These are phyloP conservation scores for Porodaedalea pini DNA, from an alignment of 1,284 basidiomycete genomes.

Conservation along the genomic window DNA sequence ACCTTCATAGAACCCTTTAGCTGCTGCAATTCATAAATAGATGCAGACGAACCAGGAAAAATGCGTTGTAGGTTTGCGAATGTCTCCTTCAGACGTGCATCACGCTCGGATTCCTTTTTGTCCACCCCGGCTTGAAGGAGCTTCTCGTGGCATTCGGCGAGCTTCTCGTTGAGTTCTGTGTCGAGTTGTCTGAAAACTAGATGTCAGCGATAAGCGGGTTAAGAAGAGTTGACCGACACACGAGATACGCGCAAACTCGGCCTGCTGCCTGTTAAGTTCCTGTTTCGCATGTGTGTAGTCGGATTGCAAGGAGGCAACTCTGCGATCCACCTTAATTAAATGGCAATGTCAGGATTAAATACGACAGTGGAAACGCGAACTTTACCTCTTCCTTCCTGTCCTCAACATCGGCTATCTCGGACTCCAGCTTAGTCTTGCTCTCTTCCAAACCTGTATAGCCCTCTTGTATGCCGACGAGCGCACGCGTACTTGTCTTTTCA, in stretches of 20 bases:
- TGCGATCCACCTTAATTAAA: slow-evolving; percentile 12
- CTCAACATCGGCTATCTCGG: slow-evolving; percentile 55
- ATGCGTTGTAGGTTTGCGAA: slow-evolving; percentile 80
- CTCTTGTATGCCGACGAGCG: slow-evolving; percentile 62
- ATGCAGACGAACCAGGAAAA: slow-evolving; percentile 64
- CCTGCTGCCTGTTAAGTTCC: slow-evolving; percentile 72
- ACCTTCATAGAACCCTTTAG: slow-evolving; percentile 40
- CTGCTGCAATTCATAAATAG: background rate
- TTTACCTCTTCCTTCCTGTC: slow-evolving; percentile 60
- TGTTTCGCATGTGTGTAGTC: slow-evolving; percentile 60
- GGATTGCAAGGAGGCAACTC: slow-evolving; percentile 37
- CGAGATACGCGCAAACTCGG: slow-evolving; percentile 71
- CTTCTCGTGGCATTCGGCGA: slow-evolving; percentile 79
- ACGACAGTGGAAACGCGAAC: background rate
- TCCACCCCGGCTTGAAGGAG: slow-evolving; percentile 87
- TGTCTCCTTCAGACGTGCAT: slow-evolving; percentile 82
- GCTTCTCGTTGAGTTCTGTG: slow-evolving; percentile 87
- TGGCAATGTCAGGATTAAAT: slow-evolving; percentile 8
- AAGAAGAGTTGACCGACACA: slow-evolving; percentile 34
- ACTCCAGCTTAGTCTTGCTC: slow-evolving; percentile 56
- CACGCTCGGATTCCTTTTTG: slow-evolving; percentile 81
- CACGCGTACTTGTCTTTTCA: slow-evolving; percentile 69
- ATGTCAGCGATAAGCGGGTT: background rate
- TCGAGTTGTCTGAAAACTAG: slow-evolving; percentile 69
- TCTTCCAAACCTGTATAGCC: slow-evolving; percentile 66